Conservation (phyloP, 495 filamentous ascomycete species). For the Tetracladium setigerum region DNA sequence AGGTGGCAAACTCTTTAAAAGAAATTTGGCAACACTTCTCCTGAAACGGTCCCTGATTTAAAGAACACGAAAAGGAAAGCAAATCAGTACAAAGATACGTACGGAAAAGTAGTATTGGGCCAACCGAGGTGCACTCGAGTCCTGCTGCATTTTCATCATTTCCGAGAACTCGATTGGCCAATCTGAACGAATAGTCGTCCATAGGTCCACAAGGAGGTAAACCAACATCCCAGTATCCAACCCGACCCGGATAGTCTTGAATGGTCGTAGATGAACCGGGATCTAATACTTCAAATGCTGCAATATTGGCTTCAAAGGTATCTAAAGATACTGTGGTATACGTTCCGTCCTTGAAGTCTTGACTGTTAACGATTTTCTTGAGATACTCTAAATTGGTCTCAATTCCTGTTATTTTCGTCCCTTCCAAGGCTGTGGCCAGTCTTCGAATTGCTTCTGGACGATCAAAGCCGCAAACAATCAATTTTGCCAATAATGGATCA, state of each 20-base stretch:
- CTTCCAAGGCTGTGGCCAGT: conserved; percentile 32
- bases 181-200: conserved; percentile 45
- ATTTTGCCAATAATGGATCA: conserved; percentile 56
- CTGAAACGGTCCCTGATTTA: no score
- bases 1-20: no score
- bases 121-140: conserved; percentile 51
- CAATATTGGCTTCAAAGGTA: conserved; percentile 38
- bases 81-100: not conserved
- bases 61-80: no score
- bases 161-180: conserved; percentile 52
- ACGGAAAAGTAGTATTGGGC: conserved; percentile 47
- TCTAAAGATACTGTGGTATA: conserved; percentile 42
- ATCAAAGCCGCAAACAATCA: conserved; percentile 43
- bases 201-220: conserved; percentile 46
- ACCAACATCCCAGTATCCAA: conserved; percentile 39
- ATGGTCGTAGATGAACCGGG: conserved; percentile 41
- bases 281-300: conserved; percentile 47
- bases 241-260: conserved; percentile 50
- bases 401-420: conserved; percentile 43
- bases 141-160: conserved; percentile 43
- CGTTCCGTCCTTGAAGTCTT: conserved; percentile 41
- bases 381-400: conserved; percentile 52
- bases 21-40: no score
- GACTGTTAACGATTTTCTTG: conserved; percentile 30
- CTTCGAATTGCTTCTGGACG: conserved; percentile 36